phyloP scores from a whole-genome alignment of 1,284 basidiomycete species.

The Ustilago xerochloae region DNA sequence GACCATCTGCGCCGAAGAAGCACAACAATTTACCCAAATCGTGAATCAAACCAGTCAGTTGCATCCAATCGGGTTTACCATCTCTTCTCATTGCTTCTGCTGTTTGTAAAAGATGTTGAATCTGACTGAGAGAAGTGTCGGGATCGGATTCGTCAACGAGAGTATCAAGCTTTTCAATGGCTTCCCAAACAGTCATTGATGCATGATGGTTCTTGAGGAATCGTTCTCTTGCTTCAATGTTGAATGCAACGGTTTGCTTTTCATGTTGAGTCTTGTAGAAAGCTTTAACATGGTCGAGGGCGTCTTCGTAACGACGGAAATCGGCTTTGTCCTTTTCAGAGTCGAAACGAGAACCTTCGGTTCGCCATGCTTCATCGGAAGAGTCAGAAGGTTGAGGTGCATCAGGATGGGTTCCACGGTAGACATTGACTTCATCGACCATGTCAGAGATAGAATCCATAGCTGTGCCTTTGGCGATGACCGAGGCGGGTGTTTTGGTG shows the following conservation, averaged over 20 bases:
- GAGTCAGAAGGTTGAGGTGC: slow-evolving; percentile 28
- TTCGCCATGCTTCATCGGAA: slow-evolving; percentile 43
- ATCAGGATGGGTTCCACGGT: slow-evolving; percentile 42
- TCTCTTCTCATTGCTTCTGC: slow-evolving; percentile 89
- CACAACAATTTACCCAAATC: slow-evolving; percentile 55
- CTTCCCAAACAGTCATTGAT: slow-evolving; percentile 78
- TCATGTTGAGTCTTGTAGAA: slow-evolving; percentile 90
- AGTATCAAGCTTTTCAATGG: slow-evolving; percentile 88
- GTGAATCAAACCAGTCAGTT: slow-evolving; percentile 82
- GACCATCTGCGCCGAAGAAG: slow-evolving; percentile 72
- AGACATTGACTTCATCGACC: slow-evolving; percentile 53
- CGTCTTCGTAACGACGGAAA: slow-evolving; percentile 72
- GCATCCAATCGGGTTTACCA: slow-evolving; percentile 76
- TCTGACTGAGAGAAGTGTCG: slow-evolving; percentile 72
- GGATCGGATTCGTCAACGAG: slow-evolving; percentile 89
- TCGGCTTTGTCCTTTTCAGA: slow-evolving; percentile 78
- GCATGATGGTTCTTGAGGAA: slow-evolving; percentile 49
- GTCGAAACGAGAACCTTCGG: slow-evolving; percentile 74
- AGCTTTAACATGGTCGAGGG: slow-evolving; percentile 84
- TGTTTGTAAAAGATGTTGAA: slow-evolving; percentile 89
- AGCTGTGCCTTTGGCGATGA: slow-evolving; percentile 34
- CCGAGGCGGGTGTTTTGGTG: slow-evolving; percentile 5
- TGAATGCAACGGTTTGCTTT: slow-evolving; percentile 74
- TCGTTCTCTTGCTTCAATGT: slow-evolving; percentile 40
- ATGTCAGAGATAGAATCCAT: slow-evolving; percentile 50